These are phyloP conservation scores for Brasenia schreberi DNA, from an alignment of 164 flowering plant genomes.

Conservation along the genomic window DNA sequence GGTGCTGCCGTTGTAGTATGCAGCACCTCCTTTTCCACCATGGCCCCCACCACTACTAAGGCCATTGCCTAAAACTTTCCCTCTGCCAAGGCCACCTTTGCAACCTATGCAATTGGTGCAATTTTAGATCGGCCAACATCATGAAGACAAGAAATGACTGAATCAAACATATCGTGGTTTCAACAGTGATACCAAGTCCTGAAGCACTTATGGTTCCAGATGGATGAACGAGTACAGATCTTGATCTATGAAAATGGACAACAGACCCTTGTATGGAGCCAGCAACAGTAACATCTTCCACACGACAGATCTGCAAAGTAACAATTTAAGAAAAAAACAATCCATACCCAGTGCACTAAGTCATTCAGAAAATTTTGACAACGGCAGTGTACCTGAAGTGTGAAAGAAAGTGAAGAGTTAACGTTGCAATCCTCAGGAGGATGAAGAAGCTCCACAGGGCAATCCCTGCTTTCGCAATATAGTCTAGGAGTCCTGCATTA, in stretches of 20 bases:
- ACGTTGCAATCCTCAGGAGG: constrained; percentile 98
- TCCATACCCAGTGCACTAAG: neutral
- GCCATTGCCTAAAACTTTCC: constrained; percentile 46
- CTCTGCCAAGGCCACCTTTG: constrained; percentile 75
- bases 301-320: constrained; percentile 68
- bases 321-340: constrained; percentile 1
- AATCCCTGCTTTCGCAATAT: constrained; percentile 50
- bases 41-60: constrained; percentile 88
- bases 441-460: constrained; percentile 80
- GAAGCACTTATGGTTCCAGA: constrained; percentile 67
- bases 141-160: neutral
- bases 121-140: neutral
- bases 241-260: constrained; percentile 83
- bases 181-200: constrained; percentile 45
- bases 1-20: constrained; percentile 48
- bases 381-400: constrained; percentile 63
- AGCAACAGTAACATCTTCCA: constrained; percentile 65
- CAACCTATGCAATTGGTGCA: constrained; percentile 41
- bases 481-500: constrained; percentile 51
- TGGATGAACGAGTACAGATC: constrained; percentile 42
- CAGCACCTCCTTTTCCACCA: constrained; percentile 95
- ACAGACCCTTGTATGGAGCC: constrained; percentile 73
- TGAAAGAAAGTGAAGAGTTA: constrained; percentile 79
- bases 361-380: constrained; percentile 1
- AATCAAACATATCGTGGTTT: neutral